phyloP scores from a whole-genome alignment of 73 alveolate genomes.

The Symbiodinium pilosum region DNA sequence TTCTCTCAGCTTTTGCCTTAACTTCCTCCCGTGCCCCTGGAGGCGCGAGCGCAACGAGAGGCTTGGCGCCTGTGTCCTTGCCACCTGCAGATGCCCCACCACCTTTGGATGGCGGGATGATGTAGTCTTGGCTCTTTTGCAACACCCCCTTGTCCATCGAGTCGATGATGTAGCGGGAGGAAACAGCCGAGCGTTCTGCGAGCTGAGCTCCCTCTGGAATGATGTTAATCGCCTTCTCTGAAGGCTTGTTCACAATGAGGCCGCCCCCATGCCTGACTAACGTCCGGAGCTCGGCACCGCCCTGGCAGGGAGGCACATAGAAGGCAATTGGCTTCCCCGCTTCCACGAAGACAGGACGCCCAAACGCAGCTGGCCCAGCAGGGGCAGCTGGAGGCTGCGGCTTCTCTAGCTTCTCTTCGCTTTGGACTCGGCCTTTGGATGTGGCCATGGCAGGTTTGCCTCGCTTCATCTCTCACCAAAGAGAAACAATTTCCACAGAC shows the following conservation, averaged over 20 bases:
- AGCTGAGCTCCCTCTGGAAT: neutral
- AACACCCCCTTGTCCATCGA: neutral
- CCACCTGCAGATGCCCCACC: no score
- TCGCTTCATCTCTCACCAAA: conserved; percentile 7
- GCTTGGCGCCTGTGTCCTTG: neutral
- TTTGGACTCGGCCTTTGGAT: neutral
- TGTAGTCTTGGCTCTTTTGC: conserved; percentile 21
- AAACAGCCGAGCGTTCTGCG: conserved; percentile 6
- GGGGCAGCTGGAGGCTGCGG: neutral
- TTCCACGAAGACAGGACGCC: conserved; percentile 7
- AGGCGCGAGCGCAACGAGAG: neutral
- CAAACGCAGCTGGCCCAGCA: no score
- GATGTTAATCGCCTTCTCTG: neutral
- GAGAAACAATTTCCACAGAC: no score
- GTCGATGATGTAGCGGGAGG: conserved; percentile 54
- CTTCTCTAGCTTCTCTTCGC: neutral
- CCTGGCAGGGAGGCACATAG: conserved; percentile 30
- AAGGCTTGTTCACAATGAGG: neutral
- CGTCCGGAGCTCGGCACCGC: neutral
- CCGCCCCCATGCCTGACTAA: neutral
- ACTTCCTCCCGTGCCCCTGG: neutral
- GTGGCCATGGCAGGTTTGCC: neutral
- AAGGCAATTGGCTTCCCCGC: neutral
- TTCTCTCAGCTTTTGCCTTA: neutral
- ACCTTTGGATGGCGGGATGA: neutral